phyloP scores from a whole-genome alignment of 148 eudicot species.

The Nepenthes gracilis region DNA sequence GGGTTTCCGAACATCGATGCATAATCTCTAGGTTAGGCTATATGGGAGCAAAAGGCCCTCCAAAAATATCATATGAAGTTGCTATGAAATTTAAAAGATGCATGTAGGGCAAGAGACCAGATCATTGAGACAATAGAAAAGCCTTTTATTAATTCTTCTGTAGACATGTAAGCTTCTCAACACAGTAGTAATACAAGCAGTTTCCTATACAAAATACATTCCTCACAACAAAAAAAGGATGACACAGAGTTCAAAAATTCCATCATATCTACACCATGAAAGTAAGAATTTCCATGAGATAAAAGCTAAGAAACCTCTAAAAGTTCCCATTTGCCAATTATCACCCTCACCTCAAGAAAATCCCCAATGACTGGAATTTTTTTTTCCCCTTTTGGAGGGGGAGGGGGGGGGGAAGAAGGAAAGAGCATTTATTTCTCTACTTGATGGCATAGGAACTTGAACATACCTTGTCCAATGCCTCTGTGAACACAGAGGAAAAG shows the following conservation, averaged over 20 bases:
- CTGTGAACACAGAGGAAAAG: slow-evolving; percentile 65
- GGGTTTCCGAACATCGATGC: too few relatives aligned
- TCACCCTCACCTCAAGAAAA: slow-evolving; percentile 20
- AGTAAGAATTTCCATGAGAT: neutral
- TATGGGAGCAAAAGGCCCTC: too few relatives aligned
- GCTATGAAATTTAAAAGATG: neutral
- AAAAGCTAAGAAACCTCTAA: slow-evolving; percentile 8
- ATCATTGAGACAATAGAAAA: too few relatives aligned
- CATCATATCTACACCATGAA: slow-evolving; percentile 34
- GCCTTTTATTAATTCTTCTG: too few relatives aligned
- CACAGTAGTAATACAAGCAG: slow-evolving; percentile 18
- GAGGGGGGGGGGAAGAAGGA: neutral
- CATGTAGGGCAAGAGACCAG: too few relatives aligned
- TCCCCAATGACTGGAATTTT: slow-evolving; percentile 5
- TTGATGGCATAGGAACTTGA: slow-evolving; percentile 67
- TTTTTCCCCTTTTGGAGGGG: too few relatives aligned
- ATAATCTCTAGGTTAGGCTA: too few relatives aligned
- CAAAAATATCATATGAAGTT: neutral
- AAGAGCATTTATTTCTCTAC: slow-evolving; percentile 13
- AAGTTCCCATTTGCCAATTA: slow-evolving; percentile 19
- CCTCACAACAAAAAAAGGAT: neutral
- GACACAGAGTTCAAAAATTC: slow-evolving; percentile 30
- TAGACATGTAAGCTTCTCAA: slow-evolving; percentile 1
- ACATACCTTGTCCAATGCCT: slow-evolving; percentile 69
- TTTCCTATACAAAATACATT: slow-evolving; percentile 26